These are phyloP conservation scores for Galeopsis tetrahit DNA, from an alignment of 257 asterid genomes.

Conservation along the genomic window DNA sequence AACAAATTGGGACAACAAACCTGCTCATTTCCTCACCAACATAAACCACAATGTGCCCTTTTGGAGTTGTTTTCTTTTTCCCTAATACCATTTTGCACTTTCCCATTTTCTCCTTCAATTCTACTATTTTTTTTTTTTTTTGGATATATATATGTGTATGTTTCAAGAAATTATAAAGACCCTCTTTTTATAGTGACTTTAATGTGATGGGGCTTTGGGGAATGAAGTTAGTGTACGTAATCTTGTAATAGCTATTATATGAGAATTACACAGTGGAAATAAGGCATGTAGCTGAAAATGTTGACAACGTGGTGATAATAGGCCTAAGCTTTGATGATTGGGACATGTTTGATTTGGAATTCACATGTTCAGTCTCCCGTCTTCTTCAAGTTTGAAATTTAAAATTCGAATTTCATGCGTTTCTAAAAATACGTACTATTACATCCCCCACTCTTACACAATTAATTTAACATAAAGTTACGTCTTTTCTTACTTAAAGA, in stretches of 20 bases:
- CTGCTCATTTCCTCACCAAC: conserved; percentile 57
- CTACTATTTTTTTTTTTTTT: no score
- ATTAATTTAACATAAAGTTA: no score
- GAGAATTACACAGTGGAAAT: conserved; percentile 12
- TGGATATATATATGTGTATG: not conserved
- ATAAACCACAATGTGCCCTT: conserved; percentile 70
- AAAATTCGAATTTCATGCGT: not conserved
- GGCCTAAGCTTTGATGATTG: no score
- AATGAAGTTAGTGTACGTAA: not conserved
- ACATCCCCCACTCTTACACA: no score
- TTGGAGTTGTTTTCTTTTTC: conserved; percentile 42
- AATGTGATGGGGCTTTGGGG: conserved; percentile 4
- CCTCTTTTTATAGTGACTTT: conserved; percentile 5
- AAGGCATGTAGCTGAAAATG: conserved; percentile 33
- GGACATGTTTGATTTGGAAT: no score
- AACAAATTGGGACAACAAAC: conserved; percentile 57
- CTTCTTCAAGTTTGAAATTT: no score
- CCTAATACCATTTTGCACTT: no score
- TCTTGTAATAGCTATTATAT: not conserved
- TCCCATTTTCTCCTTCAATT: conserved; percentile 18
- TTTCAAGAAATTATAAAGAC: not conserved
- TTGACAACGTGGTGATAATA: conserved; percentile 39
- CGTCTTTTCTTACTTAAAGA: no score
- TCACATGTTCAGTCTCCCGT: no score
- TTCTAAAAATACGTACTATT: no score